A percentile compares a stretch with the other conserved stretches of the same genome.
Evolutionary conservation across 108 stramenopile genomes (phyloP).

Genomic region (Cyclotella kingstonii): DNA sequence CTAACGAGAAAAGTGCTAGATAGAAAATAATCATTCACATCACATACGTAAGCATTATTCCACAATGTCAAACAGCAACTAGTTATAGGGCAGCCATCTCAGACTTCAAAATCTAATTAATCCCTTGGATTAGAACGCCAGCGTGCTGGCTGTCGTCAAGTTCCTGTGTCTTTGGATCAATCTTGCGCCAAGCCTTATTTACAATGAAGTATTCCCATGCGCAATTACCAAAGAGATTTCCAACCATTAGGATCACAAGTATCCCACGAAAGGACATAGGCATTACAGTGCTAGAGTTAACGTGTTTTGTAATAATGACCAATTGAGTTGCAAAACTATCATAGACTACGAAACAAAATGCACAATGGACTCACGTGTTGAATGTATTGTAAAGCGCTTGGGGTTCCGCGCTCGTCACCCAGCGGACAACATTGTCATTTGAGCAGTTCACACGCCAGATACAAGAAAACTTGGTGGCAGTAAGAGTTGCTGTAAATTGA

Average conservation of each 20-base stretch:
- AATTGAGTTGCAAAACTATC: background rate
- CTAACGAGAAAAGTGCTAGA: too few relatives aligned
- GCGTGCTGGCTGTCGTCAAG: conserved; percentile 2
- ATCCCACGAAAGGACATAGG: conserved; percentile 47
- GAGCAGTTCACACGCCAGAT: conserved; percentile 62
- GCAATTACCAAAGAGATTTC: conserved; percentile 38
- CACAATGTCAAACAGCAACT: too few relatives aligned
- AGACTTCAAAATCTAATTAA: too few relatives aligned
- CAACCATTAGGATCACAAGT: conserved; percentile 54
- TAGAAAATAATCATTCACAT: too few relatives aligned
- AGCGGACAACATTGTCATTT: conserved; percentile 50
- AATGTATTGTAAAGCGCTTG: conserved; percentile 51
- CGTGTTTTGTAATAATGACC: background rate
- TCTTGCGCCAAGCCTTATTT: conserved; percentile 24
- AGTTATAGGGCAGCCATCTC: too few relatives aligned
- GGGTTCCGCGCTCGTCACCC: conserved; percentile 19
- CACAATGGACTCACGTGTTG: conserved; percentile 33
- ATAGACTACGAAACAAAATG: background rate
- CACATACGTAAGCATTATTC: too few relatives aligned
- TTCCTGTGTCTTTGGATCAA: background rate
- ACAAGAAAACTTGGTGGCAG: conserved; percentile 52
- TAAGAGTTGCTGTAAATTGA: conserved; percentile 34
- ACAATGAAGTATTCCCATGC: conserved; percentile 60
- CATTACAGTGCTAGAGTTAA: conserved; percentile 47
- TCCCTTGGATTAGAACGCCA: too few relatives aligned